Evolutionary conservation across 805 yeast genomes (phyloP), one percentile per base, ranked within the genome.

Genomic region (Lipomyces starkeyi): DNA sequence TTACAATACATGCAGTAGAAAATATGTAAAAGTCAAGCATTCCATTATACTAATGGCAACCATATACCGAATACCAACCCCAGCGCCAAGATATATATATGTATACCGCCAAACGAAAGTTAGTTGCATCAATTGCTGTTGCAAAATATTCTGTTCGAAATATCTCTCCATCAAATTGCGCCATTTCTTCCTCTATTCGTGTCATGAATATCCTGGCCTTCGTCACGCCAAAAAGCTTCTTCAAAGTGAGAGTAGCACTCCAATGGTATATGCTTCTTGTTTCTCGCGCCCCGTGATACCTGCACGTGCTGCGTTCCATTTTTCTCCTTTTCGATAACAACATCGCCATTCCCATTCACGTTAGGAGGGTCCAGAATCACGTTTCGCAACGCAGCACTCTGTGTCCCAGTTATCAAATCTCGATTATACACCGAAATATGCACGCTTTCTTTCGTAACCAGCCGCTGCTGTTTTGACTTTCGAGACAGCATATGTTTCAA

Each of bases 381-480:
- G 35, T n/a, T 7, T 9, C 35, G 32, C 35, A 59, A 25, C 6
- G 63, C 63, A 13, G 14, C 9, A 22, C 59, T 57, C n/a, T 17
- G 8, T 8, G 53, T 59, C 6, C 55, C 37, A 54, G 22, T 43
- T 27, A 54, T 60, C 53, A 1, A 8, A 35, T 34, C 20, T 3
- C 60, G 29, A 14, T 25, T 25, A 14, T 20, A 57, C 17, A 64
- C 66, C 32, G 66, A 64, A 43, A 52, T 29, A 27, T 64, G 66
- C 20, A 64, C 43, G 5, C 5, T 6, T 37, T 64, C 66, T 8
- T 54, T 64, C 9, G 66, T 64, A 5, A 59, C 29, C 27, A 29
- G 11, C 13, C 8, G 35, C n/a, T 17, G n/a, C 13, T 9, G 17
- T 2, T 20, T 25, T 17, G 35, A 8, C 7, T 14, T 53, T 5